Percentiles rank a stretch among this genome's conserved stretches.
phyloP scores from a whole-genome alignment of 805 yeast species.

The Monosporozyma siamensis region DNA sequence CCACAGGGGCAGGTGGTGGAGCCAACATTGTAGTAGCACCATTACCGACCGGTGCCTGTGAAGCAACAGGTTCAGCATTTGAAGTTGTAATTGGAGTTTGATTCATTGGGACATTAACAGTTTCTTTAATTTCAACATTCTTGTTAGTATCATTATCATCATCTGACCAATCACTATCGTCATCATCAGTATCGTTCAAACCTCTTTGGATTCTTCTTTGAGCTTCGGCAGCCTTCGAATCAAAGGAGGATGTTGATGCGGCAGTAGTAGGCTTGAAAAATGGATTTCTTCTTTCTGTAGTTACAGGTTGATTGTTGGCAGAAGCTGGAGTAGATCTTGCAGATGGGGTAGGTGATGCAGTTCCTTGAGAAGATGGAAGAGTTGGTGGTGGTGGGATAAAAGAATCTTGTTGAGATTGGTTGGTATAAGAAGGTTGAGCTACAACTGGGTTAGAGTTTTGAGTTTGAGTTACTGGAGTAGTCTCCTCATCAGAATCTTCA shows the following conservation, averaged over 20 bases:
- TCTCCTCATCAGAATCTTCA: conserved; percentile 31
- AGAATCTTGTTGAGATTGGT: not conserved
- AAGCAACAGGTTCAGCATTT: too few species aligned
- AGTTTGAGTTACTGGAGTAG: conserved; percentile 3
- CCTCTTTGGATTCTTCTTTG: conserved; percentile 67
- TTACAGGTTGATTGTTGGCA: not conserved
- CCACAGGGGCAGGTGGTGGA: conserved; percentile 9
- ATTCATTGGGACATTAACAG: conserved; percentile 25
- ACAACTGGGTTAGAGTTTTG: not conserved
- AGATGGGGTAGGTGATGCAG: not conserved
- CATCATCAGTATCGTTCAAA: conserved; percentile 28
- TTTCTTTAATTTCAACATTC: conserved; percentile 11
- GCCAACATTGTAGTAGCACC: not conserved
- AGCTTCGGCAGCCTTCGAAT: conserved; percentile 46
- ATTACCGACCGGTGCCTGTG: too few species aligned
- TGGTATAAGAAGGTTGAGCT: not conserved
- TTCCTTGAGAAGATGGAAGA: not conserved
- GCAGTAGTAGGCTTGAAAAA: conserved; percentile 38
- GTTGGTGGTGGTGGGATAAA: conserved; percentile 1
- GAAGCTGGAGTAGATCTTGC: not conserved
- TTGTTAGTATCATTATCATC: conserved; percentile 20
- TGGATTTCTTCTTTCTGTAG: conserved; percentile 34
- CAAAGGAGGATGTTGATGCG: conserved; percentile 31
- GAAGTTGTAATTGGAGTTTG: too few species aligned
- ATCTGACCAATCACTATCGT: conserved; percentile 29